Evolutionary conservation across 2,329 filamentous ascomycete genomes (phyloP), one percentile per base, ranked within the genome.

Genomic region (Paracamarosporium sp.): DNA sequence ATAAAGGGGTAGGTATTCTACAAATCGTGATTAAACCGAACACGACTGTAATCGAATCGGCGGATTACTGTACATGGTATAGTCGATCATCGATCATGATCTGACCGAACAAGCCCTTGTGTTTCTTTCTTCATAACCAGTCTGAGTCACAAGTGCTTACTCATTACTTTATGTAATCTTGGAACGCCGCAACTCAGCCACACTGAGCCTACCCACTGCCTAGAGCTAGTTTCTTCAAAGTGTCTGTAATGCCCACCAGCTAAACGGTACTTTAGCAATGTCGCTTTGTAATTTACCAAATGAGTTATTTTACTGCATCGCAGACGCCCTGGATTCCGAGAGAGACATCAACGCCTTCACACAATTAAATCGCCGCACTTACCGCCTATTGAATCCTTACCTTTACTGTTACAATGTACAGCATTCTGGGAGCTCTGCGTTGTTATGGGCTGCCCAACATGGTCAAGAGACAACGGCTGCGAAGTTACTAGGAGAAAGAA

Each of bases 361-460:
- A 28, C 31, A 50, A 50, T 22, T 22, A 5, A 38, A 50, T 22
- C 30, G 46, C 20, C 46, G 46, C 31, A 5, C 24, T 35, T 36
- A 50, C 33, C 4, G 9, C 15, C 30, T 27, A 4, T 17, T 50
- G 25, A 36, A 50, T 12, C 20, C 2, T 12, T 50, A 50, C 27
- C 46, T 50, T 17, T 50, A 50, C 46, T 31, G 46, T 17, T 17
- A 50, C 46, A 50, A 50, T 20, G 27, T 50, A 36, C 46, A 50
- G 28, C 31, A 25, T 5, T 50, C 46, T 25, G 30, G 20, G 36
- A 50, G 46, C 31, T 50, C 33, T 17, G 46, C 17, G 15, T 27
- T 50, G 12, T 4, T 50, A 25, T 50, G 46, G 46, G 31, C 46
- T 36, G 46, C 46, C 22, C 28, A 36, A 17, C 28, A 50, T 25